Conservation (phyloP, 2,329 filamentous ascomycete genomes). For the Fusarium humuli region DNA sequence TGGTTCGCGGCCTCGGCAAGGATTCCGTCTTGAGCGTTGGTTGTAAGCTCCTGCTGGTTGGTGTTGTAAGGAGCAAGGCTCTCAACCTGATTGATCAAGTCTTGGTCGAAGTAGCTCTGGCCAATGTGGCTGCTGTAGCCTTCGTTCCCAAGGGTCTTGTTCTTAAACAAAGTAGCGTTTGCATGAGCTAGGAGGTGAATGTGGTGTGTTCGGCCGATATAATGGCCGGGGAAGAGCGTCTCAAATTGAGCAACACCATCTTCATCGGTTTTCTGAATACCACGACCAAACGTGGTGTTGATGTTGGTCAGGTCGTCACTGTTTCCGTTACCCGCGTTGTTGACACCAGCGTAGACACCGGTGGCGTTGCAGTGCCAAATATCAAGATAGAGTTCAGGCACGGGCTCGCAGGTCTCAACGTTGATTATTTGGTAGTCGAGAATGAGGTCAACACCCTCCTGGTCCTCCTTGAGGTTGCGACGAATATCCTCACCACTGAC, state of each 20-base stretch:
- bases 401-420: slow-evolving; percentile 57
- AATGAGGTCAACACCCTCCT: slow-evolving; percentile 55
- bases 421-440: slow-evolving; percentile 61
- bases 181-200: slow-evolving; percentile 59
- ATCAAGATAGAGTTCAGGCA: slow-evolving; percentile 57
- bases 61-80: slow-evolving; percentile 58
- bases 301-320: slow-evolving; percentile 53
- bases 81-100: slow-evolving; percentile 65
- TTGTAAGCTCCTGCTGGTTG: slow-evolving; percentile 56
- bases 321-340: slow-evolving; percentile 55
- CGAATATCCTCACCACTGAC: slow-evolving; percentile 50
- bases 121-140: slow-evolving; percentile 67
- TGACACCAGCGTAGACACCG: slow-evolving; percentile 59
- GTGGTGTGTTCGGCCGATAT: slow-evolving; percentile 59
- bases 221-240: slow-evolving; percentile 60
- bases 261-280: slow-evolving; percentile 54
- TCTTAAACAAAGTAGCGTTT: slow-evolving; percentile 50
- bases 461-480: slow-evolving; percentile 55
- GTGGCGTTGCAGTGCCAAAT: slow-evolving; percentile 62
- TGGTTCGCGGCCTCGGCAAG: slow-evolving; percentile 58
- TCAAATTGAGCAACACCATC: slow-evolving; percentile 59
- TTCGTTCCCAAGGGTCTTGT: slow-evolving; percentile 51
- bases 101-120: slow-evolving; percentile 73
- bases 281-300: slow-evolving; percentile 50
- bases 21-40: neutral